Evolutionary conservation across 306 rosid species (phyloP).

Genomic region (Sechiopsis laciniata): DNA sequence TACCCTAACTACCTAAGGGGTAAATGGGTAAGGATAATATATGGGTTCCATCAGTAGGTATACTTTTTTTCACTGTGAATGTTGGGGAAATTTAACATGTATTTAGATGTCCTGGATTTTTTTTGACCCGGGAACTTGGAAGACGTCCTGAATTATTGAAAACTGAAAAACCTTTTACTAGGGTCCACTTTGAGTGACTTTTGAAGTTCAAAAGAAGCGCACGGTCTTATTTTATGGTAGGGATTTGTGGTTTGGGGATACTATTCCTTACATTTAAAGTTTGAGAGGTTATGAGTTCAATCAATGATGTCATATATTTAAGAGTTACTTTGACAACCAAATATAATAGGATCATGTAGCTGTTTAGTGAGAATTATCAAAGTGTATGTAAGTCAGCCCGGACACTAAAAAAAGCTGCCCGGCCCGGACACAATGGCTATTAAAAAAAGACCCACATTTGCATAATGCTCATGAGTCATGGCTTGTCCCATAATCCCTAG

Average conservation of each 20-base stretch:
- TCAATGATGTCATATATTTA: too few relatives aligned
- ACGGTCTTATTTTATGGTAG: background rate
- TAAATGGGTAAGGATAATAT: too few relatives aligned
- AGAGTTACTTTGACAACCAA: too few relatives aligned
- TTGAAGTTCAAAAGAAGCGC: background rate
- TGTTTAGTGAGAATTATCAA: too few relatives aligned
- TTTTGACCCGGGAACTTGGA: too few relatives aligned
- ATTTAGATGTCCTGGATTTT: background rate
- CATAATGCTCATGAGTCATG: background rate
- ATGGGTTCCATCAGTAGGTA: background rate
- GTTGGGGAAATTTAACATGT: background rate
- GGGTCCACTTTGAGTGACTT: background rate
- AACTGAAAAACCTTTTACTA: background rate
- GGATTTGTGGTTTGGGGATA: background rate
- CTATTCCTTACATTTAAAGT: too few relatives aligned
- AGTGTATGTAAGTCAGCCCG: too few relatives aligned
- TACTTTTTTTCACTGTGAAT: background rate
- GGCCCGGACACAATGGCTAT: too few relatives aligned
- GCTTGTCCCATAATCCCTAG: background rate
- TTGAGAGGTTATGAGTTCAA: too few relatives aligned
- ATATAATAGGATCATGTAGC: too few relatives aligned
- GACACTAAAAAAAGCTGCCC: too few relatives aligned
- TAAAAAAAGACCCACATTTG: background rate
- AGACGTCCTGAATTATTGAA: background rate
- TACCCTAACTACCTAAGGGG: too few relatives aligned